Evolutionary conservation across 192 early-diverging fungal genomes (phyloP), one percentile per base, ranked within the genome.

Genomic region (Glomus cerebriforme): DNA sequence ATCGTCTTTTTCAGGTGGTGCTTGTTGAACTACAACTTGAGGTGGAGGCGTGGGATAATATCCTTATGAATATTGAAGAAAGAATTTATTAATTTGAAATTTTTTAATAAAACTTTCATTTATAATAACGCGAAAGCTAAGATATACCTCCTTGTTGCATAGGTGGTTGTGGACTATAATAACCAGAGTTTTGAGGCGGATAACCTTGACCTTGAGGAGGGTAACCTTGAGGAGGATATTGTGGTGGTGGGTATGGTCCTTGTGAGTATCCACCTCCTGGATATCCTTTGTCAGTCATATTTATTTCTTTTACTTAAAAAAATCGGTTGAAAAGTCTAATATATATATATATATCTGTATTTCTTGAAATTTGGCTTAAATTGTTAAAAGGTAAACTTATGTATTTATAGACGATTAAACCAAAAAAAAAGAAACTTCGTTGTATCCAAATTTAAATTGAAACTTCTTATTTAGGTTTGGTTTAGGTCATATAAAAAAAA

Each of bases 21-120:
- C n/a, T 45, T 72, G 69, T 45, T 72, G 69, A 19, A 72, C 69
- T 26, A 72, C 37, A 13, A 72, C 69, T 72, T 35, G 34, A 26
- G 69, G 69, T 47, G 39, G 69, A 19, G 69, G 69, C 24, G 69
- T 72, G 4, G 69, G 69, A 34, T 35, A 45, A 72, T 72, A 72
- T 6, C 39, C 32, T 35, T 6, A 13, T 43, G 27, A 43, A 45
- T 13, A 27, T 24, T 12, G 5, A 45, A 64, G 6, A 64, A 31
- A 26, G 15, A 64, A 12, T 13, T 27, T 15, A n/a, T 4, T 29
- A 27, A 19, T 64, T 27, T 29, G 24, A 26, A 64, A 15, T 13
- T 2, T 29, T 64, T 64, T 29, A 15, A 64, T 64, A n/a, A n/a
- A n/a, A n/a, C n/a, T n/a, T 64, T 64, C 8, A 31, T 9, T 0